Conservation (phyloP, 176 grass and related monocot genomes). For the Musa troglodytarum region DNA sequence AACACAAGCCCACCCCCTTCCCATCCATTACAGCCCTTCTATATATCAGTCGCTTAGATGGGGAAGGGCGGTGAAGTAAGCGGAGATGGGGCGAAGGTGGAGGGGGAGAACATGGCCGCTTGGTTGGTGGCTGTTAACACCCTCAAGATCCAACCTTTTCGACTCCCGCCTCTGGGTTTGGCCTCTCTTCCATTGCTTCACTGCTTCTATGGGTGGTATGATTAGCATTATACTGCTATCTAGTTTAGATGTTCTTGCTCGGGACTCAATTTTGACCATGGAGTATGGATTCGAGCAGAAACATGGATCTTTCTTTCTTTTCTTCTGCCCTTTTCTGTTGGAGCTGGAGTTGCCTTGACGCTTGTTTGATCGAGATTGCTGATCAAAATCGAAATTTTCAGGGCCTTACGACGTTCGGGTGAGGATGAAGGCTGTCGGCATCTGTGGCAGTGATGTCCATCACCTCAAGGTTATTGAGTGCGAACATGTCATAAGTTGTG, state of each 20-base stretch:
- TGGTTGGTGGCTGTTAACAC: conserved; percentile 84
- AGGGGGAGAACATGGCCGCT: conserved; percentile 79
- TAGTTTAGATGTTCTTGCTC: not conserved
- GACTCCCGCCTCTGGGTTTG: conserved; percentile 62
- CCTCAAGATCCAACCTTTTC: conserved; percentile 88
- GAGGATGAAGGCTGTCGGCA: conserved; percentile 88
- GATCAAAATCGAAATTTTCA: conserved; percentile 22
- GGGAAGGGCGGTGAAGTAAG: conserved; percentile 63
- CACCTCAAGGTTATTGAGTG: conserved; percentile 59
- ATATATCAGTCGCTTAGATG: conserved; percentile 14
- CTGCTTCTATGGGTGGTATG: not conserved
- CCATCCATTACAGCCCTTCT: not conserved
- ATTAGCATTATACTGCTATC: not conserved
- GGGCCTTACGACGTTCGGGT: conserved; percentile 68
- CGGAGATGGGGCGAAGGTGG: conserved; percentile 21
- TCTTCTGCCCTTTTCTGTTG: not conserved
- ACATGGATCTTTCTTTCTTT: not conserved
- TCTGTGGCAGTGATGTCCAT: conserved; percentile 92
- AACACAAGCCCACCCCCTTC: not conserved
- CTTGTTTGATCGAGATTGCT: not conserved
- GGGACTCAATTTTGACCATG: not conserved
- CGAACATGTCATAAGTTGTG: not conserved
- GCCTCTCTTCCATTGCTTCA: not conserved
- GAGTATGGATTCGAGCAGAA: not conserved
- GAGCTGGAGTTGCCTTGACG: too few relatives aligned